Percentiles rank a stretch among this genome's conserved stretches.
phyloP scores from a whole-genome alignment of 495 filamentous ascomycete species.

The Recurvomyces mirabilis region DNA sequence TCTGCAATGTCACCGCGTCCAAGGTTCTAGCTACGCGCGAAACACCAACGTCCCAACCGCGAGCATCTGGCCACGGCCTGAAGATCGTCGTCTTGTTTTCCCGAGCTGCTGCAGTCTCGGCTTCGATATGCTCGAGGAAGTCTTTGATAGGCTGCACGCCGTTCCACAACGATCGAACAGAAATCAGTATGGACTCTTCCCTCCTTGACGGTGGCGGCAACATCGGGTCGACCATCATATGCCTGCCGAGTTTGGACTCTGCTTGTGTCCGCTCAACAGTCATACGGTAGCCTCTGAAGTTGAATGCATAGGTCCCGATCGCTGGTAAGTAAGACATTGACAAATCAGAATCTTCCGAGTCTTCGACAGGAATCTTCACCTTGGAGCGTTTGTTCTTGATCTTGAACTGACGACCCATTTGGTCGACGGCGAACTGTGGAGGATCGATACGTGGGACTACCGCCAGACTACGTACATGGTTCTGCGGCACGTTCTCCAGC shows the following conservation, averaged over 20 bases:
- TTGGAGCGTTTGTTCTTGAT: no score
- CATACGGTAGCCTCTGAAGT: no score
- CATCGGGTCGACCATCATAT: neutral
- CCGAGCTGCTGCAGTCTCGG: neutral
- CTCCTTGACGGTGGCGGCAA: neutral
- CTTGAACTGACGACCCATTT: neutral
- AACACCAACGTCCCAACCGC: neutral
- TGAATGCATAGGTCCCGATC: no score
- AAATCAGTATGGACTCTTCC: neutral
- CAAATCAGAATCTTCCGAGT: no score
- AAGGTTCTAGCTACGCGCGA: neutral
- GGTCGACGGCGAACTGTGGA: neutral
- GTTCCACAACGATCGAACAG: neutral
- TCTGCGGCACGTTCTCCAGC: neutral
- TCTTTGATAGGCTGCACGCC: neutral
- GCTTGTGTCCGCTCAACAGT: no score
- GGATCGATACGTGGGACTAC: neutral
- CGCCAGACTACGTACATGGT: neutral
- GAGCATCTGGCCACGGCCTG: neutral
- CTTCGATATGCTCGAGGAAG: neutral
- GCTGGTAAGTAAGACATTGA: no score
- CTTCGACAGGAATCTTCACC: no score
- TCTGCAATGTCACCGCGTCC: conserved; percentile 6
- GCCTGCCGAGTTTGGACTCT: no score
- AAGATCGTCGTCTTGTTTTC: conserved; percentile 1